A percentile compares a stretch with the other conserved stretches of the same genome.
Conservation (phyloP, 441 rosid species). For the Brassica hybrid region DNA sequence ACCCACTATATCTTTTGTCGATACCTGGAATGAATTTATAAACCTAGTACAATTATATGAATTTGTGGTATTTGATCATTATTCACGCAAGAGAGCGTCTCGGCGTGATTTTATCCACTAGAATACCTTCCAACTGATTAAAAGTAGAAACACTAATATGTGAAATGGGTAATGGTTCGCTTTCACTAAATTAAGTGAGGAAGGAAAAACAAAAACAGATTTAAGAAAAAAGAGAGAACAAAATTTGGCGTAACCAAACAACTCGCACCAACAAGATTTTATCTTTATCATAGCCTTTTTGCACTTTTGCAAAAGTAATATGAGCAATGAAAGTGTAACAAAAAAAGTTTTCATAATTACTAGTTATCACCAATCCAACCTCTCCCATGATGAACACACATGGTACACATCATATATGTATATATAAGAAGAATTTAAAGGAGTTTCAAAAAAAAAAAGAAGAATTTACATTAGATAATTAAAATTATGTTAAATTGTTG, state of each 20-base stretch:
- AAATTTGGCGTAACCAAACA: constrained; percentile 40
- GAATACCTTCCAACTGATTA: background rate
- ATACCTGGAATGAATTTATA: constrained; percentile 12
- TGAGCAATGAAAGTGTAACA: constrained; percentile 36
- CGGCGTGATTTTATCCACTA: background rate
- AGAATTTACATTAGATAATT: background rate
- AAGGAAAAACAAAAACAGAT: background rate
- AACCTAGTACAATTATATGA: background rate
- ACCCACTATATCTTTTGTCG: constrained; percentile 5
- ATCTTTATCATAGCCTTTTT: constrained; percentile 37
- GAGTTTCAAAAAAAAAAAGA: too few species aligned
- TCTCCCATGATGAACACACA: constrained; percentile 41
- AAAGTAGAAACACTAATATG: background rate
- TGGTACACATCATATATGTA: constrained; percentile 37
- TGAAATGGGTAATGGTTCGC: background rate
- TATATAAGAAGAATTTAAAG: background rate
- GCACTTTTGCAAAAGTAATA: constrained; percentile 43
- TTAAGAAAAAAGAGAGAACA: background rate
- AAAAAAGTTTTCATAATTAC: constrained; percentile 28
- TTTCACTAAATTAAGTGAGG: too few species aligned
- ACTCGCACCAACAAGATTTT: constrained; percentile 41
- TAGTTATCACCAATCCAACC: constrained; percentile 40
- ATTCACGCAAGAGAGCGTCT: background rate
- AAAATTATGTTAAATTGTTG: background rate
- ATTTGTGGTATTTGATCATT: constrained; percentile 23